Evolutionary conservation across 2,329 filamentous ascomycete genomes (phyloP).

Genomic region (Leptographium lundbergii): DNA sequence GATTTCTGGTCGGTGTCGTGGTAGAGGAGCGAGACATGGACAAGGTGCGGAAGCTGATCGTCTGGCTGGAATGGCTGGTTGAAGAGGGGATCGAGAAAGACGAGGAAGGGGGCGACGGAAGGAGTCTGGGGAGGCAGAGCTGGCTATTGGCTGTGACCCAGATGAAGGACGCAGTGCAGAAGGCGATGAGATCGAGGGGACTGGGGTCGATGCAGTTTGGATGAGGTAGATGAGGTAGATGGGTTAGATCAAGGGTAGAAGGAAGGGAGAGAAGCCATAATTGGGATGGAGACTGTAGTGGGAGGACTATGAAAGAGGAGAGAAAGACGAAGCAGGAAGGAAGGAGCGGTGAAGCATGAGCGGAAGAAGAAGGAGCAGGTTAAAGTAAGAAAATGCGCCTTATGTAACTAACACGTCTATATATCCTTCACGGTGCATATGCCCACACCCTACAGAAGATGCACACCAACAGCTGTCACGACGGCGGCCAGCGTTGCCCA

Average conservation of each 20-base stretch:
- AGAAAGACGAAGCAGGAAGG: neutral
- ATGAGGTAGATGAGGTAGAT: constrained; percentile 2
- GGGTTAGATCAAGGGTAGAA: neutral
- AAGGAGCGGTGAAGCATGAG: neutral
- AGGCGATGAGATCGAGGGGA: constrained; percentile 42
- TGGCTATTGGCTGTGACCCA: constrained; percentile 34
- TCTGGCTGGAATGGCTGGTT: constrained; percentile 50
- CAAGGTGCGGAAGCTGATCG: constrained; percentile 79
- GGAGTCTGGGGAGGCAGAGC: neutral
- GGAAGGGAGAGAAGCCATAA: neutral
- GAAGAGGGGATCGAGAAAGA: constrained; percentile 28
- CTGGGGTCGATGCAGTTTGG: constrained; percentile 40
- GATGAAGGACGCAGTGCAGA: constrained; percentile 39
- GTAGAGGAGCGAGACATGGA: constrained; percentile 69
- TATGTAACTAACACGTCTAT: neutral
- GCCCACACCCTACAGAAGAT: neutral
- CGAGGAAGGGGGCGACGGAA: constrained; percentile 29
- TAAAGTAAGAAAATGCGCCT: neutral
- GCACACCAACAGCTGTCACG: neutral
- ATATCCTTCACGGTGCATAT: neutral
- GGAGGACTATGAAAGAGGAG: neutral
- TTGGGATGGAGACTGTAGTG: neutral
- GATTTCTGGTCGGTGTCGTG: constrained; percentile 62
- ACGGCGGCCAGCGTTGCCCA: neutral
- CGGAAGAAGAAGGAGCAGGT: neutral